phyloP scores from a whole-genome alignment of 75 land plant species.

The Adiantum capillusveneris region DNA sequence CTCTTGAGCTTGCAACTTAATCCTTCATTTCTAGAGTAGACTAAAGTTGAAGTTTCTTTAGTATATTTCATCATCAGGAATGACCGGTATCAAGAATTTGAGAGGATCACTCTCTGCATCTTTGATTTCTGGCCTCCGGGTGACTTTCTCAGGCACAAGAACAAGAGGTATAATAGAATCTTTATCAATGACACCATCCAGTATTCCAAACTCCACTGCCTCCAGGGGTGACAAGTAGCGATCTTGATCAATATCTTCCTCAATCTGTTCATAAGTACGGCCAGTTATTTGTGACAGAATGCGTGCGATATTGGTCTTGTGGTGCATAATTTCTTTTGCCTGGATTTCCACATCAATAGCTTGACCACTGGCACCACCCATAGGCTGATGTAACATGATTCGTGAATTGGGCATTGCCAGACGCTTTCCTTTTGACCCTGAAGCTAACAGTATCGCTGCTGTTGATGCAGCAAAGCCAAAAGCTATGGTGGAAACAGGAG shows the following conservation, averaged over 20 bases:
- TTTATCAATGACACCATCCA: conserved; percentile 86
- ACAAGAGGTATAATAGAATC: conserved; percentile 64
- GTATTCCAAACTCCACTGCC: conserved; percentile 91
- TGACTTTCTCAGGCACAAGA: conserved; percentile 58
- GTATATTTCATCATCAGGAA: conserved; percentile 95
- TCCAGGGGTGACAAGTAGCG: conserved; percentile 88
- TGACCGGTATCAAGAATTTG: conserved; percentile 65
- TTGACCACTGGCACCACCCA: conserved; percentile 91
- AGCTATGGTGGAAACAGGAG: conserved; percentile 84
- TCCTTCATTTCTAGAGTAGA: too few species aligned
- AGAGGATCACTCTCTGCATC: conserved; percentile 43
- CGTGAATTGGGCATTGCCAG: conserved; percentile 93
- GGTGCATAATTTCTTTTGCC: conserved; percentile 76
- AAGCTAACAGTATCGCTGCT: conserved; percentile 78
- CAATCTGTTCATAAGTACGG: conserved; percentile 63
- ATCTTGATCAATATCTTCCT: conserved; percentile 85
- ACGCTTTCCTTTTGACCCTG: conserved; percentile 83
- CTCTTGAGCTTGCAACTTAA: too few species aligned
- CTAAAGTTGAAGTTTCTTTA: too few species aligned
- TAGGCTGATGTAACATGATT: conserved; percentile 95
- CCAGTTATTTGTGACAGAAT: conserved; percentile 73
- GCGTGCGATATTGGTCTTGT: conserved; percentile 61
- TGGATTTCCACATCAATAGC: conserved; percentile 88
- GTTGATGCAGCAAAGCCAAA: conserved; percentile 89
- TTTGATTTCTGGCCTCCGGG: conserved; percentile 27